A percentile compares a stretch with the other conserved stretches of the same genome.
Conservation (phyloP, 2,329 filamentous ascomycete species). For the Corniculantispora saksenae region DNA sequence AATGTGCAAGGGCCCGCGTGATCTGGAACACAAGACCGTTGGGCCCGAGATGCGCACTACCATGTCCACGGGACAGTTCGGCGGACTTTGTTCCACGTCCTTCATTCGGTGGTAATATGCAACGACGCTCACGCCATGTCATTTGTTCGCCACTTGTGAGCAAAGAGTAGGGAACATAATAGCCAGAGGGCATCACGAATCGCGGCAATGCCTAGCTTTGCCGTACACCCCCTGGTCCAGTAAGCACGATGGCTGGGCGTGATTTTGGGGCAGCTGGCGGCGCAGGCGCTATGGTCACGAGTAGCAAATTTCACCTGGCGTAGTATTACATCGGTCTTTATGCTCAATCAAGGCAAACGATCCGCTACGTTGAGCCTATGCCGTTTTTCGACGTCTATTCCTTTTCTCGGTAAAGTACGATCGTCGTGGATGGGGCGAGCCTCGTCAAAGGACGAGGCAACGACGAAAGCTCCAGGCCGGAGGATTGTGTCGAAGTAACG, state of each 20-base stretch:
- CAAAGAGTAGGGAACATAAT: background rate
- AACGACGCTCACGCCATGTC: background rate
- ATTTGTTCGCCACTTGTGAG: background rate
- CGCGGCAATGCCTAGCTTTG: background rate
- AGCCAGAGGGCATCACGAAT: background rate
- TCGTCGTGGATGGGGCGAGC: background rate
- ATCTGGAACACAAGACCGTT: slow-evolving; percentile 9
- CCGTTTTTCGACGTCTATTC: background rate
- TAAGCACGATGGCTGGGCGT: background rate
- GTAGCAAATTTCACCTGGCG: slow-evolving; percentile 3
- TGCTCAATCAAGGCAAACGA: slow-evolving; percentile 1
- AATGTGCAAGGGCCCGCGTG: background rate
- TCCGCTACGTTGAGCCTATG: background rate
- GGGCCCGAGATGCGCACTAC: background rate
- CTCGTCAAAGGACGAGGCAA: background rate
- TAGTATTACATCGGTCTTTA: background rate
- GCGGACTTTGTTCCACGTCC: background rate
- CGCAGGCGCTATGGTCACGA: slow-evolving; percentile 6
- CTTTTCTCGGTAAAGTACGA: background rate
- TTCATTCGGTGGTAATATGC: background rate
- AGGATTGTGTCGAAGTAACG: background rate
- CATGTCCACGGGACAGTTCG: background rate
- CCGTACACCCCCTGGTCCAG: background rate
- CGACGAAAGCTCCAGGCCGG: background rate
- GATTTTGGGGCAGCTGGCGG: background rate